These are phyloP conservation scores for Dryas integrifolia DNA, from an alignment of 331 rosid genomes.

Conservation along the genomic window DNA sequence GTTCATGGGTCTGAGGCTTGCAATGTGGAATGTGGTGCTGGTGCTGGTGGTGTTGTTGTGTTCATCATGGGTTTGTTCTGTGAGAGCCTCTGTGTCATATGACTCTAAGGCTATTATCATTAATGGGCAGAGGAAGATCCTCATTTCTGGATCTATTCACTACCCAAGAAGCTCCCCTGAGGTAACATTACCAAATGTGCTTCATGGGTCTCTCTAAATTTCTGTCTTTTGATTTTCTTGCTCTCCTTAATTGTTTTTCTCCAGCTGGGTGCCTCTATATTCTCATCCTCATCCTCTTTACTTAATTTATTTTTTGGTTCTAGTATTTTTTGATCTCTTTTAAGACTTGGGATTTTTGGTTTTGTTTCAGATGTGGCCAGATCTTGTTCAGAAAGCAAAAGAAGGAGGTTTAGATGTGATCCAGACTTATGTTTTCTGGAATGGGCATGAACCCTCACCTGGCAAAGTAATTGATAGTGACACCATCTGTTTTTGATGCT, in stretches of 20 bases:
- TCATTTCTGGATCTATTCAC: slow-evolving; percentile 96
- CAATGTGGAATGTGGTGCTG: slow-evolving; percentile 60
- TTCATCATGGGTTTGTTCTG: slow-evolving; percentile 44
- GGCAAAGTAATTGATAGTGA: slow-evolving; percentile 63
- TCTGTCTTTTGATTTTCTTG: slow-evolving; percentile 9
- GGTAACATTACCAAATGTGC: slow-evolving; percentile 58
- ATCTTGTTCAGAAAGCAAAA: slow-evolving; percentile 97
- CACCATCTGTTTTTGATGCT: slow-evolving; percentile 5
- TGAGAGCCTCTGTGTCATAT: slow-evolving; percentile 75
- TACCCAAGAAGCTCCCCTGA: slow-evolving; percentile 96
- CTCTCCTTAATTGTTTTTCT: slow-evolving; percentile 16
- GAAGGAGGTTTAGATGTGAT: slow-evolving; percentile 97
- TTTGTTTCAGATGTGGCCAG: slow-evolving; percentile 94
- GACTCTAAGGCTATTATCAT: slow-evolving; percentile 78
- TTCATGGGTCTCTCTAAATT: slow-evolving; percentile 27
- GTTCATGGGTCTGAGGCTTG: slow-evolving; percentile 51
- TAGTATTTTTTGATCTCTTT: neutral
- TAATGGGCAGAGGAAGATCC: slow-evolving; percentile 88
- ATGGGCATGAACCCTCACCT: slow-evolving; percentile 96
- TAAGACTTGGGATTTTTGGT: slow-evolving; percentile 11
- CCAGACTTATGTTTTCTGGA: slow-evolving; percentile 98
- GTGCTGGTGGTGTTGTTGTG: slow-evolving; percentile 29
- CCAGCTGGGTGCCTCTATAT: slow-evolving; percentile 32
- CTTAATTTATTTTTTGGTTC: neutral
- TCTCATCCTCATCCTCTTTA: neutral